A percentile compares a stretch with the other conserved stretches of the same genome.
phyloP scores from a whole-genome alignment of 805 yeast species.

The Groenewaldozyma tartarivorans region DNA sequence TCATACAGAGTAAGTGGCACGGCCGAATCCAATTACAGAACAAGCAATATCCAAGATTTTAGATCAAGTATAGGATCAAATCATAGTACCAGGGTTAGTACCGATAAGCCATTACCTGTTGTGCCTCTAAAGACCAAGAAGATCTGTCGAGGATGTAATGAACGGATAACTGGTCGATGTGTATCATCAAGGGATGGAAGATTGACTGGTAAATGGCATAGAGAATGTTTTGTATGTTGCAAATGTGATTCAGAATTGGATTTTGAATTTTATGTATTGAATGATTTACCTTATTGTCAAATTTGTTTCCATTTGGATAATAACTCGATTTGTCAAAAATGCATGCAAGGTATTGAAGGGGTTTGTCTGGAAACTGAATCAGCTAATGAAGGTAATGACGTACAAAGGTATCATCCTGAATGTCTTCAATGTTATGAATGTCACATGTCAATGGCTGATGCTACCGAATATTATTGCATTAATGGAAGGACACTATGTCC shows the following conservation, averaged over 20 bases:
- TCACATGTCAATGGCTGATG: constrained; percentile 20
- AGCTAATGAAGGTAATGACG: constrained; percentile 34
- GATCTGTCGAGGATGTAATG: constrained; percentile 61
- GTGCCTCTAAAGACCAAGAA: constrained; percentile 5
- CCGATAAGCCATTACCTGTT: too few species aligned
- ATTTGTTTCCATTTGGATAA: constrained; percentile 67
- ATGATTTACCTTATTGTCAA: constrained; percentile 77
- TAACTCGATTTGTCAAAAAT: constrained; percentile 61
- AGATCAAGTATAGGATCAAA: too few species aligned
- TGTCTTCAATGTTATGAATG: constrained; percentile 70
- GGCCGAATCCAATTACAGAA: too few species aligned
- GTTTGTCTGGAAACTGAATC: constrained; percentile 60
- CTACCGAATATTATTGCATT: constrained; percentile 26
- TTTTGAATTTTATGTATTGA: constrained; percentile 48
- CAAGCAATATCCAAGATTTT: too few species aligned
- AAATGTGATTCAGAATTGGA: constrained; percentile 45
- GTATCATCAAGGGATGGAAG: constrained; percentile 74
- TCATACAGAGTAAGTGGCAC: too few species aligned
- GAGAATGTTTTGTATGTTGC: constrained; percentile 71
- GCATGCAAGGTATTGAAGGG: constrained; percentile 79
- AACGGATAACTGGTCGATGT: constrained; percentile 49
- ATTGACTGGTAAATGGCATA: constrained; percentile 79
- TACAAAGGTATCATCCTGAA: constrained; percentile 61
- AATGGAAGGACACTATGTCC: constrained; percentile 27
- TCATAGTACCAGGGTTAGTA: too few species aligned